Evolutionary conservation across 2,329 filamentous ascomycete genomes (phyloP), one percentile per base, ranked within the genome.

Genomic region (Colletotrichum incanum): DNA sequence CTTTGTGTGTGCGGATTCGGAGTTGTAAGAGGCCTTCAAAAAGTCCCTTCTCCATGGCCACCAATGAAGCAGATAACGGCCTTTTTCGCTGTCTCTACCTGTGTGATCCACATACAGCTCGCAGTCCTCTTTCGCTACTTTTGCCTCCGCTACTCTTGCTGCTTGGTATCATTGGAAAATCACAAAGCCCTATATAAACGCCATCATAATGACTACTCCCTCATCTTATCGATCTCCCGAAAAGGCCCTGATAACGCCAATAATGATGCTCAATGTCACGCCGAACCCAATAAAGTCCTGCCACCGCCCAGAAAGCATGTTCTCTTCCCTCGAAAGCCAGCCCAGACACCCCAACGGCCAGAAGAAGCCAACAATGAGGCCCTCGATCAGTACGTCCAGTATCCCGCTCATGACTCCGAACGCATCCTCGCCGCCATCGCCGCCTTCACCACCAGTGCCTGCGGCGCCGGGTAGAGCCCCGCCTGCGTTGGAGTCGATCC

Each of bases 361-460:
- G 80, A 99, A 93, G 85, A 98, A 99, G 0, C 96, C 96, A 77
- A 96, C 93, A 71, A 97, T 85, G 81, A 96, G 94, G 5, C 95
- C 96, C 83, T 92, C 93, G 71, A 98, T 87, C 85, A 98, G 90
- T 78, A 97, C 92, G 78, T 98, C 96, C 55, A 98, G 84, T 14
- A 93, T 88, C 0, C 89, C 91, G 20, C 81, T 77, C 61, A 85
- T 83, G 37, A 65, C 63, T n/a, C 83, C 83, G 1, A 82, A 78
- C 20, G 85, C 81, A 67, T 89, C 85, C 34, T 86, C 87, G 47
- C 87, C 61, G 52, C 82, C 81, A n/a, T 77, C 75, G 3, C 74
- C 78, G 56, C 82, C 79, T 5, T 81, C 79, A 14, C 77, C 79
- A 4, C 65, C 69, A 5, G 31, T 54, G 7, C 52, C 67, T 16